Conservation (phyloP, 139 green algal species). For the Coelastrella sp. region DNA sequence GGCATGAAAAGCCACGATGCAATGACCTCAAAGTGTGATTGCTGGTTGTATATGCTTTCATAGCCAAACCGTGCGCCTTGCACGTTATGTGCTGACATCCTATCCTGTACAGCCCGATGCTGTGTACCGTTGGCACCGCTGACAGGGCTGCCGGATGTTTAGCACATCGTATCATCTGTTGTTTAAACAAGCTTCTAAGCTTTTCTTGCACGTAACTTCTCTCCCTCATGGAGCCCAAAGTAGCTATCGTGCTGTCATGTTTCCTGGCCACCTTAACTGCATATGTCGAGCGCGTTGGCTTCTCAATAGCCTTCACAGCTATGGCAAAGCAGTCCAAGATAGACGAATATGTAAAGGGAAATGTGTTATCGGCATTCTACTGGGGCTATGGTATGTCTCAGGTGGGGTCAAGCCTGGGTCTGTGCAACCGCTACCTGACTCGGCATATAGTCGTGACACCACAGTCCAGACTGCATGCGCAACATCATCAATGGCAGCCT, state of each 20-base stretch:
- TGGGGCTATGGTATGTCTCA: constrained; percentile 96
- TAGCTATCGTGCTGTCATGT: constrained; percentile 74
- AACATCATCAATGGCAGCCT: no score
- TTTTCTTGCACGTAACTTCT: no score
- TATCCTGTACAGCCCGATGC: not conserved
- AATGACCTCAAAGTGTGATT: no score
- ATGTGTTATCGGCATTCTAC: constrained; percentile 96
- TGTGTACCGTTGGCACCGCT: not conserved
- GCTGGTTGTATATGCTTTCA: no score
- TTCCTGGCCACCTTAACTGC: constrained; percentile 90
- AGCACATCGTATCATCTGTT: not conserved
- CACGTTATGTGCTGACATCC: not conserved
- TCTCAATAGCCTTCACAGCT: constrained; percentile 95
- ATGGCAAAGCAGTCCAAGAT: constrained; percentile 76
- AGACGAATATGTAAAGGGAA: constrained; percentile 86
- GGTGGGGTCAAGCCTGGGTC: constrained; percentile 42
- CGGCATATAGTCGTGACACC: no score
- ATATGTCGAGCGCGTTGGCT: constrained; percentile 96
- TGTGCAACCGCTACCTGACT: no score
- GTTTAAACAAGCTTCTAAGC: no score
- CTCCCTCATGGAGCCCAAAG: constrained; percentile 65
- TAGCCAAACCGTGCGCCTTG: no score
- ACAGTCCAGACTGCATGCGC: no score
- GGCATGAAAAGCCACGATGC: no score
- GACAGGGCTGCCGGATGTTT: not conserved